A percentile compares a stretch with the other conserved stretches of the same genome.
Conservation (phyloP, 495 filamentous ascomycete species). For the Pyrenopolyporus hunteri region DNA sequence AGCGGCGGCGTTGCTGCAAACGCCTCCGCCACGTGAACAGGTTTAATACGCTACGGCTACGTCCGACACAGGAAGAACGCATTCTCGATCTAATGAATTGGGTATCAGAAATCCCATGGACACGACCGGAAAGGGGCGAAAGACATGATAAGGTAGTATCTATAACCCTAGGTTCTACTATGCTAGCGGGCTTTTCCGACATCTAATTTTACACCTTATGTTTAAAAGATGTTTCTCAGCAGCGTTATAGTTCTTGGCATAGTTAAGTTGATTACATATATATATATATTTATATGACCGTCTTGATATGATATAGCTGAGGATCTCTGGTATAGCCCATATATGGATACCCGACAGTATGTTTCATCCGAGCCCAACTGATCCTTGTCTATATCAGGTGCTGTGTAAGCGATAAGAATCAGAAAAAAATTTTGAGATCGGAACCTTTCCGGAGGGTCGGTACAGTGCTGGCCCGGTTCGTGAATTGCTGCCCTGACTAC, state of each 20-base stretch:
- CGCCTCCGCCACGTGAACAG: no score
- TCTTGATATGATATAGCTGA: no score
- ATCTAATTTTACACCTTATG: slow-evolving; percentile 27
- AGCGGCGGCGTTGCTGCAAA: no score
- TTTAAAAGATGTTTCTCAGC: slow-evolving; percentile 24
- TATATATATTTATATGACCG: neutral
- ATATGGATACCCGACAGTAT: slow-evolving; percentile 20
- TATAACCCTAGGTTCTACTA: neutral
- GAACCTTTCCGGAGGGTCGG: slow-evolving; percentile 9
- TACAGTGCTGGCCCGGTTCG: slow-evolving; percentile 10
- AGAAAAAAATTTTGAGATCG: slow-evolving; percentile 10
- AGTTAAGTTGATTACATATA: neutral
- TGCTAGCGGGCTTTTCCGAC: slow-evolving; percentile 9
- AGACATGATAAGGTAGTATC: neutral
- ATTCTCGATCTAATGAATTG: no score
- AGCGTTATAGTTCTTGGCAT: neutral
- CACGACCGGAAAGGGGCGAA: neutral
- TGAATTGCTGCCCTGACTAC: no score
- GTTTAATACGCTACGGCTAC: no score
- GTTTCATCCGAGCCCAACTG: slow-evolving; percentile 24
- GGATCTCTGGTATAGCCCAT: slow-evolving; percentile 19
- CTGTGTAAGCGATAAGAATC: slow-evolving; percentile 4
- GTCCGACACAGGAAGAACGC: no score
- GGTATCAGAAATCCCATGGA: neutral
- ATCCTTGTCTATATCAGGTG: slow-evolving; percentile 10